phyloP scores from a whole-genome alignment of 2,329 filamentous ascomycete species.

The Cladosporium oxysporum region DNA sequence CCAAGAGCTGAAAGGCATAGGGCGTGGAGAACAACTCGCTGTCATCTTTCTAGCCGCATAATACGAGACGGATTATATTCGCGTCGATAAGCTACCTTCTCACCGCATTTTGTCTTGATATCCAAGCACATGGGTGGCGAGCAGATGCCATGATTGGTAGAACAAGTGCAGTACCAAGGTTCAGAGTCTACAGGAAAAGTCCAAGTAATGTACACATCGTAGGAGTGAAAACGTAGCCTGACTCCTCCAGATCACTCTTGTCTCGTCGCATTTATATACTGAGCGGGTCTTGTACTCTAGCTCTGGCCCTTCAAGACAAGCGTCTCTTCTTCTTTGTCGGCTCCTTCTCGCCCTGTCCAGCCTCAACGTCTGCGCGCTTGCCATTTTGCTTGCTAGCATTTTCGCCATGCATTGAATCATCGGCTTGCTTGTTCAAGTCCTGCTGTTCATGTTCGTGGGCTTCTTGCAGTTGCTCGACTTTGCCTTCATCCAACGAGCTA shows the following conservation, averaged over 20 bases:
- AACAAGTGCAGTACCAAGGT: neutral
- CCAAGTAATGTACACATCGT: neutral
- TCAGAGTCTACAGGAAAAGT: neutral
- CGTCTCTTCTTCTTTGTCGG: neutral
- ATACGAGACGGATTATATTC: neutral
- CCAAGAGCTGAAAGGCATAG: constrained; percentile 3
- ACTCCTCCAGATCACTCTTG: neutral
- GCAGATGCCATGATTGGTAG: neutral
- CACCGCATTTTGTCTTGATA: neutral
- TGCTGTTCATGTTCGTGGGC: neutral
- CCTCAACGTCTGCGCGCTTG: neutral
- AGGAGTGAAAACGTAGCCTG: neutral
- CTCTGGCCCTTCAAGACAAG: neutral
- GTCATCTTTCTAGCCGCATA: neutral
- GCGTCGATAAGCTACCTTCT: neutral
- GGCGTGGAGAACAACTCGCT: neutral
- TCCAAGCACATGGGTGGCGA: neutral
- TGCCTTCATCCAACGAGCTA: neutral
- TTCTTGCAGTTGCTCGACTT: neutral
- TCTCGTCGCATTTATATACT: neutral
- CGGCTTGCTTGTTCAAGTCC: neutral
- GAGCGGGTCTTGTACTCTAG: neutral
- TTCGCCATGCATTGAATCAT: neutral
- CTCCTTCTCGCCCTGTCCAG: neutral
- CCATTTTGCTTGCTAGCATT: neutral